Percentiles rank a stretch among this genome's conserved stretches.
These are phyloP conservation scores for Hyphodiscus sp. DNA, from an alignment of 2,329 filamentous ascomycete genomes.

Conservation along the genomic window DNA sequence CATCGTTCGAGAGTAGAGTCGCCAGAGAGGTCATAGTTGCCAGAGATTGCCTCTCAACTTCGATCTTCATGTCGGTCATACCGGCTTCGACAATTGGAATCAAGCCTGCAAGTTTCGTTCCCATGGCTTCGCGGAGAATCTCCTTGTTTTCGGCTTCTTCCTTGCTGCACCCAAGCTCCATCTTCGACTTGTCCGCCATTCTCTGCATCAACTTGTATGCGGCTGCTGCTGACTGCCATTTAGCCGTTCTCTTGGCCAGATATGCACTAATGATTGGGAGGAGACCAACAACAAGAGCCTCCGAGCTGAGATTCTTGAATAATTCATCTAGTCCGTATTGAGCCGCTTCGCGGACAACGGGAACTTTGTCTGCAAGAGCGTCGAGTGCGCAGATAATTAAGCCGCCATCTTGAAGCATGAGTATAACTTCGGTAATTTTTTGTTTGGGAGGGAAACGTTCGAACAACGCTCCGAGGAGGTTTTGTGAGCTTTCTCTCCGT, in stretches of 20 bases:
- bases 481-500: conserved; percentile 85
- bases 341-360: conserved; percentile 82
- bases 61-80: conserved; percentile 94
- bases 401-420: conserved; percentile 74
- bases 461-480: conserved; percentile 87
- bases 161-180: conserved; percentile 68
- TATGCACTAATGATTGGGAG: conserved; percentile 72
- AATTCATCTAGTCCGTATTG: conserved; percentile 91
- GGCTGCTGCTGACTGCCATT: conserved; percentile 95
- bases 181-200: conserved; percentile 92
- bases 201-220: conserved; percentile 79
- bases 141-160: conserved; percentile 87
- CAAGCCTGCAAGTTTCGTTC: conserved; percentile 73
- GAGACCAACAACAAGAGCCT: conserved; percentile 76
- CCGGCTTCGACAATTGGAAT: conserved; percentile 87
- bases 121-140: conserved; percentile 83
- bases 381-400: conserved; percentile 72
- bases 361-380: conserved; percentile 80
- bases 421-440: conserved; percentile 70
- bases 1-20: conserved; percentile 89
- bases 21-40: conserved; percentile 90
- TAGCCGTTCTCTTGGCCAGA: conserved; percentile 75
- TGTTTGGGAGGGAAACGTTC: conserved; percentile 79
- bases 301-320: conserved; percentile 70
- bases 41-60: conserved; percentile 83